These are phyloP conservation scores for Maudiozyma saulgeensis DNA, from an alignment of 805 yeast genomes.

Conservation along the genomic window DNA sequence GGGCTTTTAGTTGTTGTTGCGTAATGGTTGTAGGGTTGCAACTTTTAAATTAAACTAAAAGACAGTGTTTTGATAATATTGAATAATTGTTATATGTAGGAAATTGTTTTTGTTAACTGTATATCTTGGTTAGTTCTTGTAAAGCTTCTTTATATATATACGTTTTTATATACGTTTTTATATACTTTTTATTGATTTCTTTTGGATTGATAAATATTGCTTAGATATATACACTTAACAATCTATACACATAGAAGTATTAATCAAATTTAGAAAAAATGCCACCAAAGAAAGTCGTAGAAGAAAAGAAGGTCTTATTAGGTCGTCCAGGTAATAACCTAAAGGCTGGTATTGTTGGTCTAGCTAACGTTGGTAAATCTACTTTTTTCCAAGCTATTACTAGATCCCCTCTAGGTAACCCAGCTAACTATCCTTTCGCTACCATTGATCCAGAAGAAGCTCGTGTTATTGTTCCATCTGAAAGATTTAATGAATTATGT, in stretches of 20 bases:
- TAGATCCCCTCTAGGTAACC: slow-evolving; percentile 56
- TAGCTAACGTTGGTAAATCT: slow-evolving; percentile 74
- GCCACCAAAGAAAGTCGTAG: slow-evolving; percentile 36
- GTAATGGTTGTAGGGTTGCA: no score
- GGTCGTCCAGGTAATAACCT: slow-evolving; percentile 69
- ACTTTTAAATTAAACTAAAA: no score
- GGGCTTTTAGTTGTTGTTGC: no score
- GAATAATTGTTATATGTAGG: no score
- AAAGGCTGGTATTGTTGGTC: slow-evolving; percentile 63
- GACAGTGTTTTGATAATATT: no score
- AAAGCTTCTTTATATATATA: no score
- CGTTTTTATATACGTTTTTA: no score
- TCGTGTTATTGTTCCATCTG: slow-evolving; percentile 85
- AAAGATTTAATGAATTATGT: slow-evolving; percentile 70
- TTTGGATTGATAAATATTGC: no score
- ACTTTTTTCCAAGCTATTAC: slow-evolving; percentile 78
- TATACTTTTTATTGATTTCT: no score
- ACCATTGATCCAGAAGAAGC: slow-evolving; percentile 98
- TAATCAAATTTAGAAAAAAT: slow-evolving; percentile 6
- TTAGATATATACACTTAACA: neutral
- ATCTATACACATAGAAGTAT: neutral
- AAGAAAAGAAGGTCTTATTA: slow-evolving; percentile 57
- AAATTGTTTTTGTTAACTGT: no score
- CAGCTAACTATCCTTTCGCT: slow-evolving; percentile 77
- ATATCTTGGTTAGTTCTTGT: no score